Evolutionary conservation across 805 yeast species (phyloP), one percentile per base, ranked within the genome.

Genomic region (Saturnispora silvae): DNA sequence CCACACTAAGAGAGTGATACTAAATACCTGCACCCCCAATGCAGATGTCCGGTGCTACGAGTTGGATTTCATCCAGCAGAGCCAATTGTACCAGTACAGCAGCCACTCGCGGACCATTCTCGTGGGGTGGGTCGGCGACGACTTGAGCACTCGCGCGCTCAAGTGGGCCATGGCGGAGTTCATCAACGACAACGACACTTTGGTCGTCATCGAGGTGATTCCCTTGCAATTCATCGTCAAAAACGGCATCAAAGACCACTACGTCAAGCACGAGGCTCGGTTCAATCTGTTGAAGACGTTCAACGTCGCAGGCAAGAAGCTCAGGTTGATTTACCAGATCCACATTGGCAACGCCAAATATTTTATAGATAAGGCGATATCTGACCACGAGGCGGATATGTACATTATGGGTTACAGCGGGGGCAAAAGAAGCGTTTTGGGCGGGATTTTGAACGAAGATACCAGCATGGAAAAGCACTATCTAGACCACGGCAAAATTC

Each of bases 381-480:
- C 52, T 28, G 68, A 65, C 14, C 68, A 67, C 49, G 69, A 65
- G 33, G 72, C 72, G 7, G 50, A 62, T 3, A 48, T 64, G 15
- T 49, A 69, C 33, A 57, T 68, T 10, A 70, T 68, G 28, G 74
- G 74, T 4, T 63, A 70, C 3, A 55, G 61, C 19, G 59, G 60
- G 26, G 46, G 55, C 3, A 51, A 49, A 17, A 53, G 59, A 35
- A 58, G 64, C 14, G 67, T 67, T 0, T 56, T 68, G 3, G 23
- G 41, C 37, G 63, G 53, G 30, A 53, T 64, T 4, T 43, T 67
- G 33, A 49, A 50, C 14, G 45, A 56, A 6, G 67, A 71, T 1
- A 67, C 68, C 26, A 62, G 70, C 2, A 54, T 69, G 50, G 65
- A 71, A 3, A 68, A 68, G 42, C 63, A 64, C 42, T 68, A 67